Percentiles rank a stretch among this genome's conserved stretches.
These are phyloP conservation scores for Amphibolis antarctica DNA, from an alignment of 106 monocot species.

Conservation along the genomic window DNA sequence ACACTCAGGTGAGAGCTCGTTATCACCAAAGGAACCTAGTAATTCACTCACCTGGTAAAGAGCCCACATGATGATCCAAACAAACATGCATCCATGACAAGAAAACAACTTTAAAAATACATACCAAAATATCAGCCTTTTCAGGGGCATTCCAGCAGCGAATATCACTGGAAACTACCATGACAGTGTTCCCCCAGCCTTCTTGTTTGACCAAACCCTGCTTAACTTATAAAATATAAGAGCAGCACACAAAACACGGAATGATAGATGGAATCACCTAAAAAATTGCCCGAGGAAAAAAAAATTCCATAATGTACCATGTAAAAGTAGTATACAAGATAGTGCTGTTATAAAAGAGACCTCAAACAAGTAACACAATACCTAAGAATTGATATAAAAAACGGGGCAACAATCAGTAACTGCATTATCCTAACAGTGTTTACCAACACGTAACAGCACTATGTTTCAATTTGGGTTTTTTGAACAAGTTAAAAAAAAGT, in stretches of 20 bases:
- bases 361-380: background rate
- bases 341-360: background rate
- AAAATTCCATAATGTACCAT: background rate
- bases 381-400: background rate
- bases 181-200: constrained; percentile 74
- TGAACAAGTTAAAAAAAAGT: no score
- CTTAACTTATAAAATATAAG: constrained; percentile 3
- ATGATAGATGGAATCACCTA: no score
- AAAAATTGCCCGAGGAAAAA: no score
- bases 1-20: constrained; percentile 95
- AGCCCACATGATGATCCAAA: background rate
- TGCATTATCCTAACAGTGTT: no score
- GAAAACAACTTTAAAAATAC: background rate
- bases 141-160: constrained; percentile 95
- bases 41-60: constrained; percentile 72
- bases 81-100: background rate
- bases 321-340: background rate
- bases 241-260: background rate
- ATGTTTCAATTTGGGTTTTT: no score
- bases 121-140: constrained; percentile 95
- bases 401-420: no score
- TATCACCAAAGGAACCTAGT: constrained; percentile 93
- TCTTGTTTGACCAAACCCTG: constrained; percentile 86
- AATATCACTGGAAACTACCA: constrained; percentile 85
- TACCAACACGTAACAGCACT: no score